A percentile compares a stretch with the other conserved stretches of the same genome.
These are phyloP conservation scores for Kwoniella newhampshirensis DNA, from an alignment of 768 basidiomycete species.

Conservation along the genomic window DNA sequence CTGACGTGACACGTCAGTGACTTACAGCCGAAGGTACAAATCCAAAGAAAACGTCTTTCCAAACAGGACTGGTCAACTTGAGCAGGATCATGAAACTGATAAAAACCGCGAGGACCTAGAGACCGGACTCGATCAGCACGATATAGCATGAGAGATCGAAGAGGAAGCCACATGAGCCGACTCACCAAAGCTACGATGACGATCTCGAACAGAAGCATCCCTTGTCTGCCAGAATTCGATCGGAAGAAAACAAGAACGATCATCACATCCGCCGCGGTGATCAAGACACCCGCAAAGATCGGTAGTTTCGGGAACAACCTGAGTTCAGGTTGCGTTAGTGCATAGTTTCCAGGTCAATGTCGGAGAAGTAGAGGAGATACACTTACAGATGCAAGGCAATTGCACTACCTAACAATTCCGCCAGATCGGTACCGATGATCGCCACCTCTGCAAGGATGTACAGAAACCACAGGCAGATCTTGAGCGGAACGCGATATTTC, in stretches of 20 bases:
- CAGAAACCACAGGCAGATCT: slow-evolving; percentile 26
- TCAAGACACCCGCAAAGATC: slow-evolving; percentile 52
- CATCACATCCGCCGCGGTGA: slow-evolving; percentile 52
- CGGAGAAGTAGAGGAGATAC: background rate
- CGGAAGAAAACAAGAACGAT: slow-evolving; percentile 53
- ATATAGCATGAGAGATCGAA: background rate
- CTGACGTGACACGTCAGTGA: background rate
- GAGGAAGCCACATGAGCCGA: background rate
- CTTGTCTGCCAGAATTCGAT: slow-evolving; percentile 44
- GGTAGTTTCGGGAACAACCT: slow-evolving; percentile 53
- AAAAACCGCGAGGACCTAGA: slow-evolving; percentile 63
- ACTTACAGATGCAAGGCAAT: slow-evolving; percentile 69
- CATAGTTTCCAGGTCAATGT: too few species aligned
- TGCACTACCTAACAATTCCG: slow-evolving; percentile 76
- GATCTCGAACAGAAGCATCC: slow-evolving; percentile 54
- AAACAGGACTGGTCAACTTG: slow-evolving; percentile 66
- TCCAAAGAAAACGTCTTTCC: slow-evolving; percentile 72
- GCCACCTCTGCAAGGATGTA: slow-evolving; percentile 62
- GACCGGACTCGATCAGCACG: background rate
- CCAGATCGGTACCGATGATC: slow-evolving; percentile 74
- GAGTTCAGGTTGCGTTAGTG: too few species aligned
- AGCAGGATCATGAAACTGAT: slow-evolving; percentile 77
- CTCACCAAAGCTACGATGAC: slow-evolving; percentile 50
- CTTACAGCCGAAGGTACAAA: slow-evolving; percentile 68
- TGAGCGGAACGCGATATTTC: slow-evolving; percentile 36